Percentiles rank a stretch among this genome's conserved stretches.
phyloP scores from a whole-genome alignment of 345 rosid genomes.

The Euphorbia lathyris region DNA sequence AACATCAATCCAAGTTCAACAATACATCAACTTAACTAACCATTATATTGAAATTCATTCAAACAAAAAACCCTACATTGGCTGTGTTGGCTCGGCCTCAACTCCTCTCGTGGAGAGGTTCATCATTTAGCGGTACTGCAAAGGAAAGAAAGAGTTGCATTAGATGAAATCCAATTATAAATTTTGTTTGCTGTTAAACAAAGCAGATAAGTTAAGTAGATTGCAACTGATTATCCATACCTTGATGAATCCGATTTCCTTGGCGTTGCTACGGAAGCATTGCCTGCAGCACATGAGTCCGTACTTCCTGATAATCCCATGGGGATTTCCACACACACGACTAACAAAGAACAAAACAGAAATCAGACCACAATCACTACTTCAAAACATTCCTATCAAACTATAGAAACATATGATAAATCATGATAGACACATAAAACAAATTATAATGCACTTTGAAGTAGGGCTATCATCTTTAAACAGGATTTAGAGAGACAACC shows the following conservation, averaged over 20 bases:
- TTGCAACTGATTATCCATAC: not conserved
- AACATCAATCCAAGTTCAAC: slow-evolving; percentile 9
- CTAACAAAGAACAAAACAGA: slow-evolving; percentile 8
- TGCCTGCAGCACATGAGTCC: slow-evolving; percentile 42
- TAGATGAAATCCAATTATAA: not conserved
- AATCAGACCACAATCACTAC: not conserved
- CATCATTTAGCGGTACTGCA: slow-evolving; percentile 29
- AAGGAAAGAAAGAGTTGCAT: not conserved
- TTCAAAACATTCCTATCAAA: too few species aligned
- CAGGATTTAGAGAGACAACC: too few species aligned
- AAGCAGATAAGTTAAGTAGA: not conserved
- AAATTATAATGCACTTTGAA: not conserved
- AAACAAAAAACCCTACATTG: not conserved
- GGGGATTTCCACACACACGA: slow-evolving; percentile 38
- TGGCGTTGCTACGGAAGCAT: slow-evolving; percentile 40
- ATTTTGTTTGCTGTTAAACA: not conserved
- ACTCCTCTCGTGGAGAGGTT: not conserved
- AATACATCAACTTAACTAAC: slow-evolving; percentile 7
- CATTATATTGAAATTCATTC: not conserved
- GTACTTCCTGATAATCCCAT: slow-evolving; percentile 35
- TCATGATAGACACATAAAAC: not conserved
- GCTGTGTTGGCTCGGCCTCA: not conserved
- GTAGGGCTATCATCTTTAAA: too few species aligned
- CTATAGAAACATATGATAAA: not conserved
- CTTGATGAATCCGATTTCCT: slow-evolving; percentile 39